These are phyloP conservation scores for Citrus glauca DNA, from an alignment of 345 rosid genomes.

Conservation along the genomic window DNA sequence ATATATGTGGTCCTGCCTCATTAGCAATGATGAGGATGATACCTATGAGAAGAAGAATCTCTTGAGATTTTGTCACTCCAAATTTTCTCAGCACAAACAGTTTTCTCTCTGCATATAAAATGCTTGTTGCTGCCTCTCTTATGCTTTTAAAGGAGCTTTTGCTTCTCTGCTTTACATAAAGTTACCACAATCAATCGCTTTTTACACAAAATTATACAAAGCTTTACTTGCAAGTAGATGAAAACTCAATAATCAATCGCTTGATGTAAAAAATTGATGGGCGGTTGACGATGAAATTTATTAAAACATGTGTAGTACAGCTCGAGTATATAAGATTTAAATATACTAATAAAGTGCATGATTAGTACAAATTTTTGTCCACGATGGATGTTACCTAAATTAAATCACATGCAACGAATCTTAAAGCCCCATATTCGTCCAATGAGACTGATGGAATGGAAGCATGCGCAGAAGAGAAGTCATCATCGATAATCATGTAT, in stretches of 20 bases:
- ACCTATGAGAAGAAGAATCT: slow-evolving; percentile 17
- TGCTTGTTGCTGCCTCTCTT: slow-evolving; percentile 7
- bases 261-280: not conserved
- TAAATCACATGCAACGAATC: slow-evolving; percentile 12
- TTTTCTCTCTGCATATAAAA: not conserved
- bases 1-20: slow-evolving; percentile 24
- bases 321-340: slow-evolving; percentile 5
- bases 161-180: slow-evolving; percentile 27
- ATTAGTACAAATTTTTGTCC: not conserved
- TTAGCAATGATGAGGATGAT: slow-evolving; percentile 22
- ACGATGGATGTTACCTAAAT: not conserved
- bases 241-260: not conserved
- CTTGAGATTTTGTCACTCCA: not conserved
- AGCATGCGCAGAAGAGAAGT: slow-evolving; percentile 44
- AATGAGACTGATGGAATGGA: not conserved
- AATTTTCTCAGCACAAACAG: not conserved
- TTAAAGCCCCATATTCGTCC: slow-evolving; percentile 4
- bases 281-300: not conserved
- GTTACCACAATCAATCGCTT: slow-evolving; percentile 1
- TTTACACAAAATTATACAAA: not conserved
- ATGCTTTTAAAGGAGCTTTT: slow-evolving; percentile 17
- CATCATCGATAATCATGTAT: slow-evolving; percentile 20
- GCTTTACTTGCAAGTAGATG: not conserved
- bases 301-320: not conserved
- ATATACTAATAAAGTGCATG: not conserved